Conservation (phyloP, 1,284 basidiomycete species). For the Ustilago tritici region DNA sequence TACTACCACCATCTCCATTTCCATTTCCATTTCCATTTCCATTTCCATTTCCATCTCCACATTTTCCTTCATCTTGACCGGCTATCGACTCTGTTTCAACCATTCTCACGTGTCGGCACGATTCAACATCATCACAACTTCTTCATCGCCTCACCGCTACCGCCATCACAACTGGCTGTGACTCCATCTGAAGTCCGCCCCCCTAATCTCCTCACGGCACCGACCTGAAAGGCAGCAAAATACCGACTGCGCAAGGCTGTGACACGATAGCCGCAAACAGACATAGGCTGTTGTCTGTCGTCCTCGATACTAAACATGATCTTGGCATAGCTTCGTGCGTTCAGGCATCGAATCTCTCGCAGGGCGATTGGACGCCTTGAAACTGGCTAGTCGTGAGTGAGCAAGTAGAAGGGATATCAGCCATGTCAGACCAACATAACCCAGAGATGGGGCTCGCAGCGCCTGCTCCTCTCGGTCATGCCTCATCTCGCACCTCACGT, state of each 20-base stretch:
- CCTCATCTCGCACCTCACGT: background rate
- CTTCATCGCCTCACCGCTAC: background rate
- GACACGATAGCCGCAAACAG: background rate
- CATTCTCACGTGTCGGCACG: background rate
- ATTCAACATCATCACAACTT: background rate
- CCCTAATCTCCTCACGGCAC: background rate
- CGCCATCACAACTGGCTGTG: background rate
- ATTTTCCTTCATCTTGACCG: background rate
- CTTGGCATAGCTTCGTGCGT: background rate
- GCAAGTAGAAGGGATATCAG: background rate
- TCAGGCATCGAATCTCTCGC: background rate
- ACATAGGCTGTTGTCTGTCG: background rate
- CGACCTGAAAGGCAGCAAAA: background rate
- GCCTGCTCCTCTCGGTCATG: background rate
- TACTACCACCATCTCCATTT: conserved; percentile 7
- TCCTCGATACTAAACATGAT: background rate
- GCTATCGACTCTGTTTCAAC: background rate
- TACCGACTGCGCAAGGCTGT: background rate
- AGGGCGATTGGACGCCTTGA: conserved; percentile 1
- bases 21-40: conserved; percentile 4
- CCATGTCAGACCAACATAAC: conserved; percentile 9
- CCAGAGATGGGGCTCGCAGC: background rate
- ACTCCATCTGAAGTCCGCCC: background rate
- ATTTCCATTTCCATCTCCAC: conserved; percentile 3
- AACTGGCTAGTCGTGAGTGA: background rate